phyloP scores from a whole-genome alignment of 2,329 filamentous ascomycete species.

The Aureobasidium musti region DNA sequence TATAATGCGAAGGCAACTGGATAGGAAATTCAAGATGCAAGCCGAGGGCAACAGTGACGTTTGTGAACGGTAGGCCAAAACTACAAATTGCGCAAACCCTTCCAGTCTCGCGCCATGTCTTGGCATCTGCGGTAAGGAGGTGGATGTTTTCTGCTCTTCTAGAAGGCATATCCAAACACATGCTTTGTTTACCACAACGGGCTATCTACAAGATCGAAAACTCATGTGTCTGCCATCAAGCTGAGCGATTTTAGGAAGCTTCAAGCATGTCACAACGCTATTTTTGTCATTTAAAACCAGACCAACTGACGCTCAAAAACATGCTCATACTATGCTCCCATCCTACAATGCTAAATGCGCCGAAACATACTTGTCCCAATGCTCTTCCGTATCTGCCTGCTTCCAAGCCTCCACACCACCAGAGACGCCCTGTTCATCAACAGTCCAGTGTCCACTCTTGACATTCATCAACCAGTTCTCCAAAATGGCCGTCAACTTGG shows the following conservation, averaged over 20 bases:
- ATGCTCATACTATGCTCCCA: neutral
- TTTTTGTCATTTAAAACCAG: no score
- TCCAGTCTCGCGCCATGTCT: neutral
- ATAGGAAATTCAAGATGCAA: slow-evolving; percentile 5
- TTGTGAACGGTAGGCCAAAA: neutral
- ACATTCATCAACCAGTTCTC: slow-evolving; percentile 41
- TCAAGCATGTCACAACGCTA: no score
- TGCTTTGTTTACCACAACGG: no score
- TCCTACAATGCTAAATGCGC: slow-evolving; percentile 17
- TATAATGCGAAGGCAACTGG: neutral
- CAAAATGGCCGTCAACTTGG: slow-evolving; percentile 39
- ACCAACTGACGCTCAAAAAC: neutral
- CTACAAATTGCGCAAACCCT: neutral
- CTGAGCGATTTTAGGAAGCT: no score
- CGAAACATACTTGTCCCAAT: slow-evolving; percentile 34
- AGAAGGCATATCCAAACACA: neutral
- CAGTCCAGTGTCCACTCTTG: slow-evolving; percentile 40
- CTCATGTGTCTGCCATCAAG: no score
- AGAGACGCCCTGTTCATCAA: slow-evolving; percentile 39
- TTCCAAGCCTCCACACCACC: slow-evolving; percentile 40
- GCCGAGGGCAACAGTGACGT: slow-evolving; percentile 12
- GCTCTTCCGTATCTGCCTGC: slow-evolving; percentile 40
- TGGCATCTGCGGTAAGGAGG: neutral
- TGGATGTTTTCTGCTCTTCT: neutral
- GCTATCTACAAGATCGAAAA: no score